phyloP scores from a whole-genome alignment of 108 stramenopile species.

The Conticribra weissflogii region DNA sequence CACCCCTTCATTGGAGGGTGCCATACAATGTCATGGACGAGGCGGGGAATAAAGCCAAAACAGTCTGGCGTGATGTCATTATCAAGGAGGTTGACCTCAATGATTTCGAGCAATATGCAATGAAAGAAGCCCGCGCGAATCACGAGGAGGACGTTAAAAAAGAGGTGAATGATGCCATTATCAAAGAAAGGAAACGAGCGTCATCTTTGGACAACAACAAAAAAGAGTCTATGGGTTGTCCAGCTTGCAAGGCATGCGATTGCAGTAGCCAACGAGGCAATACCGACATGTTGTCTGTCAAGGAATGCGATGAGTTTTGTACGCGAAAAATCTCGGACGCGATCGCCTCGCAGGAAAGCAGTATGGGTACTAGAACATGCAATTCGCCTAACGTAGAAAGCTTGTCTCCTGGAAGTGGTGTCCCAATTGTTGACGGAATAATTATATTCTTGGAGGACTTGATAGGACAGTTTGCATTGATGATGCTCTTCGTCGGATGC shows the following conservation, averaged over 20 bases:
- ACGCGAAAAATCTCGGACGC: constrained; percentile 19
- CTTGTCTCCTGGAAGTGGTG: neutral
- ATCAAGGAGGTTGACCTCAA: constrained; percentile 82
- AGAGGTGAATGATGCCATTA: constrained; percentile 55
- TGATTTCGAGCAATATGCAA: constrained; percentile 63
- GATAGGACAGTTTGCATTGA: constrained; percentile 27
- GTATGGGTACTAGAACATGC: constrained; percentile 3
- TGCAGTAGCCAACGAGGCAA: constrained; percentile 17
- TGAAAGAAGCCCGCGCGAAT: constrained; percentile 42
- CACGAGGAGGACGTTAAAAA: constrained; percentile 44
- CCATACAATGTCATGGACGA: constrained; percentile 88
- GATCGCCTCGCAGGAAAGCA: constrained; percentile 2
- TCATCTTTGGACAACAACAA: neutral
- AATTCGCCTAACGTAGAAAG: too few species aligned
- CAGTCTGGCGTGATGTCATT: constrained; percentile 77
- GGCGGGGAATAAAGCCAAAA: constrained; percentile 79
- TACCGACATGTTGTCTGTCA: constrained; percentile 9
- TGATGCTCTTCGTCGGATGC: constrained; percentile 30
- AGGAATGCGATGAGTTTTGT: constrained; percentile 29
- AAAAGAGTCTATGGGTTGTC: constrained; percentile 6
- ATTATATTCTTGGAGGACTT: constrained; percentile 16
- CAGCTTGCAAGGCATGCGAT: constrained; percentile 27
- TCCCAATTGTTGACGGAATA: constrained; percentile 5
- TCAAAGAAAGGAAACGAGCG: constrained; percentile 48
- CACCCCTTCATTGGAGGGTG: constrained; percentile 71